Evolutionary conservation across 306 rosid genomes (phyloP).

Genomic region (Hippophae gyantsensis): DNA sequence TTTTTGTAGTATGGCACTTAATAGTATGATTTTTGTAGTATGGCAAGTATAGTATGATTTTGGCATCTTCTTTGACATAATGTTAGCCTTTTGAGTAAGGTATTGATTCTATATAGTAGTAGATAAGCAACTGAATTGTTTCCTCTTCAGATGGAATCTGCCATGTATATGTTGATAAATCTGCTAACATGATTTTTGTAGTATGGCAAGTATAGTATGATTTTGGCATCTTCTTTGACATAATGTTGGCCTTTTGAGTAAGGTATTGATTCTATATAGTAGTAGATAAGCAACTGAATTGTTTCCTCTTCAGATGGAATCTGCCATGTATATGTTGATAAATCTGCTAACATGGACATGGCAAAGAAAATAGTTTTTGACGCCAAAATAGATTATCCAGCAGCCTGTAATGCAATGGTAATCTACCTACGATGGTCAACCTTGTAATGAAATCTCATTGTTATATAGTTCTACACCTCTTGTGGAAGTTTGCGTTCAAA

Average conservation of each 20-base stretch:
- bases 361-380: constrained; percentile 69
- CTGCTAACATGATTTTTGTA: constrained; percentile 70
- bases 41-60: no score
- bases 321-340: constrained; percentile 88
- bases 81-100: neutral
- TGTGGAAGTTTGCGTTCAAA: neutral
- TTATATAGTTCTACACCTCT: constrained; percentile 1
- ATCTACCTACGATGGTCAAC: constrained; percentile 3
- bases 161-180: constrained; percentile 87
- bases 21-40: no score
- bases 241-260: neutral
- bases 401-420: constrained; percentile 99
- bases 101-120: constrained; percentile 1
- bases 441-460: neutral
- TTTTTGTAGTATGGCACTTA: no score
- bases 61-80: neutral
- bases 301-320: constrained; percentile 66
- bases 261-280: constrained; percentile 7
- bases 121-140: neutral
- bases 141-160: constrained; percentile 79
- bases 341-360: constrained; percentile 85
- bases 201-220: no score
- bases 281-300: no score
- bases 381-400: constrained; percentile 94
- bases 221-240: neutral